Evolutionary conservation across 495 filamentous ascomycete genomes (phyloP), one percentile per base, ranked within the genome.

Genomic region (Sphaerosporella brunnea): DNA sequence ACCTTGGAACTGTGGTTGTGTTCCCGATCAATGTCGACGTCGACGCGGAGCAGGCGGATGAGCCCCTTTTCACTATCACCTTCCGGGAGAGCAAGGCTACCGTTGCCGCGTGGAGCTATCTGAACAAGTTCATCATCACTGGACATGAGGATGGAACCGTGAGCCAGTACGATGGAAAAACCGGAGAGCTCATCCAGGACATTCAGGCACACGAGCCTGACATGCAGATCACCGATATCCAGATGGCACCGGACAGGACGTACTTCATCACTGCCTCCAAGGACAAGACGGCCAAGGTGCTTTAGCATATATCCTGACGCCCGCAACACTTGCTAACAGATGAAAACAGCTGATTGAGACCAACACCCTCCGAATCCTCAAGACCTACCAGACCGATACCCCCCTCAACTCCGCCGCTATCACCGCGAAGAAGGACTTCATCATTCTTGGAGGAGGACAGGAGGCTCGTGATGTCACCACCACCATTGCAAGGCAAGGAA

Each of bases 401-500:
- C 86, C 90, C 11, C 77, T 97, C 49, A 96, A 96, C 74, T 85
- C 78, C 58, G 90, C 92, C 53, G 75, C 78, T 47, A 87, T 97
- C 50, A 93, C 86, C 26, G 76, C 82, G 9, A 86, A 86, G 66
- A 95, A 95, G 68, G 85, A 94, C 58, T 97, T 82, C 59, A 85
- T 96, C 36, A 90, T 97, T 60, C 79, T 97, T 18, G 90, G 90
- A 51, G 90, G 90, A 71, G 90, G 90, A 50, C 90, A 97, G 67
- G 90, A 88, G 48, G 90, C 90, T 57, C 94, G 94, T 84, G 90
- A 95, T 65, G 90, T 97, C 64, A 97, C 90, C n/a, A 92, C 82
- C 15, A 97, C 90, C 34, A 79, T 78, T 23, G 77, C 83, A 9
- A 74, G 90, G 40, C 90, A 96, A 66, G 90, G 90, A 65, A 95